A percentile compares a stretch with the other conserved stretches of the same genome.
These are phyloP conservation scores for Pythium brassicae DNA, from an alignment of 352 stramenopile species.

Conservation along the genomic window DNA sequence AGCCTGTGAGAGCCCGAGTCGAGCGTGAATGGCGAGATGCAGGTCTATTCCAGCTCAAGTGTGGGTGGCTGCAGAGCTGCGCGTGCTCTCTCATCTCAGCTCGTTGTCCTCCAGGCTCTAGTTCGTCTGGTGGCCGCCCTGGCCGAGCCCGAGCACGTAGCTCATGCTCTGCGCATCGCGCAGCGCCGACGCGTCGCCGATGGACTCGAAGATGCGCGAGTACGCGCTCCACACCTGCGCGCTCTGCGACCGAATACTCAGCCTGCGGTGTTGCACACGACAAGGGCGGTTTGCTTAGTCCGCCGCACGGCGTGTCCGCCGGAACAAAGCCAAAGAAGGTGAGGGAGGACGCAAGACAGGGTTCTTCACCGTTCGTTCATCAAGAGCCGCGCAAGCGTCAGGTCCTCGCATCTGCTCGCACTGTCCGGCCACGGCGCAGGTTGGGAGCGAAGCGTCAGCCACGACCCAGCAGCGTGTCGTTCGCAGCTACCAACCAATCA, in stretches of 20 bases:
- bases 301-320: too few relatives aligned
- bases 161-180: conserved; percentile 86
- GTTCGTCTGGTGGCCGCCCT: conserved; percentile 73
- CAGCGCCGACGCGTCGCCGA: conserved; percentile 67
- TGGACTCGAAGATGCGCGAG: conserved; percentile 61
- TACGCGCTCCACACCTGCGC: conserved; percentile 80
- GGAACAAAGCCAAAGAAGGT: too few relatives aligned
- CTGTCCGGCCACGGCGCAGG: conserved; percentile 25
- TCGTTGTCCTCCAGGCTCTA: conserved; percentile 17
- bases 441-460: too few relatives aligned
- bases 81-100: neutral
- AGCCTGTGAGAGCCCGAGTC: neutral
- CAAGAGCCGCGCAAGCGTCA: conserved; percentile 71
- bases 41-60: neutral
- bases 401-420: conserved; percentile 60
- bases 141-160: conserved; percentile 80
- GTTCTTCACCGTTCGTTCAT: conserved; percentile 65
- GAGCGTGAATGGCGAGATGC: neutral
- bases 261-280: conserved; percentile 15
- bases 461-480: neutral
- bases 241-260: conserved; percentile 71
- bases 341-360: neutral
- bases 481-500: too few relatives aligned
- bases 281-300: too few relatives aligned
- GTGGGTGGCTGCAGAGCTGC: neutral